Percentiles rank a stretch among this genome's conserved stretches.
Evolutionary conservation across 192 early-diverging fungal species (phyloP).

Genomic region (Backusella mclennaniae): DNA sequence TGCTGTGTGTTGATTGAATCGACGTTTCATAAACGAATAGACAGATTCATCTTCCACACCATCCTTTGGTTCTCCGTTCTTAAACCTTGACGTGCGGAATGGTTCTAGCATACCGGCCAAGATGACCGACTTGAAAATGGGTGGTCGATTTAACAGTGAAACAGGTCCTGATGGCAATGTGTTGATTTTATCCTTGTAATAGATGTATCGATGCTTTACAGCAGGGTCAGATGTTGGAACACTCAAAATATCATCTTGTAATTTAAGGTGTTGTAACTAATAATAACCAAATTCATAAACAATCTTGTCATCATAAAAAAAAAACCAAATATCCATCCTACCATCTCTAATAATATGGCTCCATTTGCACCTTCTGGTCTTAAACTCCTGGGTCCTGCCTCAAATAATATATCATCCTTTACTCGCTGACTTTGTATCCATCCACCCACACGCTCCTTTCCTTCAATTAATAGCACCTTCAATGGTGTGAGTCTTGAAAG

Average conservation of each 20-base stretch:
- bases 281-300: neutral
- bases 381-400: conserved; percentile 82
- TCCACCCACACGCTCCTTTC: conserved; percentile 70
- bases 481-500: conserved; percentile 49
- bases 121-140: conserved; percentile 57
- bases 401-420: conserved; percentile 53
- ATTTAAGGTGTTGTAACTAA: conserved; percentile 63
- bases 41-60: conserved; percentile 74
- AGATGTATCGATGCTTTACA: conserved; percentile 81
- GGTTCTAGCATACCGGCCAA: conserved; percentile 59
- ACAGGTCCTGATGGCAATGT: conserved; percentile 48
- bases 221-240: conserved; percentile 64
- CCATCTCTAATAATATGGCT: conserved; percentile 72
- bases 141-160: conserved; percentile 33
- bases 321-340: conserved; percentile 17
- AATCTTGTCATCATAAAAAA: neutral
- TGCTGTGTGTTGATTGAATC: conserved; percentile 73
- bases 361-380: conserved; percentile 70
- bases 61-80: neutral
- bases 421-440: conserved; percentile 76
- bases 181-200: conserved; percentile 67
- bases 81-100: conserved; percentile 25
- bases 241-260: conserved; percentile 54
- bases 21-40: conserved; percentile 73
- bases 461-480: conserved; percentile 74